A percentile compares a stretch with the other conserved stretches of the same genome.
Conservation (phyloP, 495 filamentous ascomycete genomes). For the Neurospora tetrasperma region DNA sequence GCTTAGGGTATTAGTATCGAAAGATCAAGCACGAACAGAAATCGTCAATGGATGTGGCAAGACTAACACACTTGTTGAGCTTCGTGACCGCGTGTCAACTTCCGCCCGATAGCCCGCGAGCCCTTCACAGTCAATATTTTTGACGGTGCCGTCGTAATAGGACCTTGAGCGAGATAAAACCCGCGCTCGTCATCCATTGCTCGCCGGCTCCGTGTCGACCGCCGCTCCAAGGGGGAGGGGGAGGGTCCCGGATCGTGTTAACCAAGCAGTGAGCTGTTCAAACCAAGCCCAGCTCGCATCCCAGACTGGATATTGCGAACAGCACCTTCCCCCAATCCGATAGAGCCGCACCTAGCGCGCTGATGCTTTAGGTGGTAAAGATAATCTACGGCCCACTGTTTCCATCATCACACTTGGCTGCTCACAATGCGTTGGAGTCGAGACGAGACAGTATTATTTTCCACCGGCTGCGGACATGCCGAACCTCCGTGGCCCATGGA, state of each 20-base stretch:
- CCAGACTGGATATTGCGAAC: not conserved
- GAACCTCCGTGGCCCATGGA: not conserved
- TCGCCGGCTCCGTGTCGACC: not conserved
- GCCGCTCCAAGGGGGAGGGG: not conserved
- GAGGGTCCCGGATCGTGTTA: not conserved
- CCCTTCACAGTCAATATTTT: not conserved
- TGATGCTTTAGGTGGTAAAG: not conserved
- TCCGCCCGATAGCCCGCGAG: not conserved
- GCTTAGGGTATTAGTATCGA: not conserved
- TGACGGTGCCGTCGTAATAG: not conserved
- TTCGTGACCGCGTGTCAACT: not conserved
- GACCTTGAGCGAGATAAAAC: not conserved
- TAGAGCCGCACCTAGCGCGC: not conserved
- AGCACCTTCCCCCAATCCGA: not conserved
- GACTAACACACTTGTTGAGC: not conserved
- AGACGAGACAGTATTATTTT: not conserved
- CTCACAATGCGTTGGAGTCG: not conserved
- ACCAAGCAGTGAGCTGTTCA: not conserved
- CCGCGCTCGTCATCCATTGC: not conserved
- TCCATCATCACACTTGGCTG: not conserved
- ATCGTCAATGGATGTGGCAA: not conserved
- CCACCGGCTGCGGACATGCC: not conserved
- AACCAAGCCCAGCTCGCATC: not conserved
- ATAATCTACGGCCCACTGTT: not conserved
- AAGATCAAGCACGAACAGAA: not conserved